A percentile compares a stretch with the other conserved stretches of the same genome.
phyloP scores from a whole-genome alignment of 345 rosid species.

The Murraya paniculata region DNA sequence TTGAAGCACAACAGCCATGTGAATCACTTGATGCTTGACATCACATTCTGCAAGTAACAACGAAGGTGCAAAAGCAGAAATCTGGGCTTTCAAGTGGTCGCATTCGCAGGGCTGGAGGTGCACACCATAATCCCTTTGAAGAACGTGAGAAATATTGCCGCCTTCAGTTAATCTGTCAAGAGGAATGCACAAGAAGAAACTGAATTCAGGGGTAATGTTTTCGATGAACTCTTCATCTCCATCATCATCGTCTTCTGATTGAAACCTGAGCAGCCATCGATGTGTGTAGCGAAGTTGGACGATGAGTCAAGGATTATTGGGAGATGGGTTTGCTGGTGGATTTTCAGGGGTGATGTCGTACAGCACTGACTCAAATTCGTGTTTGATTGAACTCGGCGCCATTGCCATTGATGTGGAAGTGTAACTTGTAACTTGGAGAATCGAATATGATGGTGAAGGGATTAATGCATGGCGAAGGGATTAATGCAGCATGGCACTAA shows the following conservation, averaged over 20 bases:
- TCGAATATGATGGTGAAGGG: neutral
- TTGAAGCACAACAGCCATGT: neutral
- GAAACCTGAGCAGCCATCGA: neutral
- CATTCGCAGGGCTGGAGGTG: neutral
- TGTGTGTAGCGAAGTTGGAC: neutral
- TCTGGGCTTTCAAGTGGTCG: neutral
- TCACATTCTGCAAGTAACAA: neutral
- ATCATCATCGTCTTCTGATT: neutral
- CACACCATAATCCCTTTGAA: neutral
- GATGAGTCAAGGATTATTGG: neutral
- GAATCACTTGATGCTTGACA: neutral
- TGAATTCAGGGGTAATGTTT: neutral
- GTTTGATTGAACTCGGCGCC: neutral
- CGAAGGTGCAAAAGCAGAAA: neutral
- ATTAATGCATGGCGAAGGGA: neutral
- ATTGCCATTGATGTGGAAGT: neutral
- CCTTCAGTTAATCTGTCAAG: neutral
- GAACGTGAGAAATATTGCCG: neutral
- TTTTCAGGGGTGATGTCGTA: neutral
- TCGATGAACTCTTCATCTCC: neutral
- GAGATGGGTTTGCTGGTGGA: neutral
- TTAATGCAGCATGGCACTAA: neutral
- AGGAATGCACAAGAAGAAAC: neutral
- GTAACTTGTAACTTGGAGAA: neutral
- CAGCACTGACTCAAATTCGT: neutral